Base-by-base conservation (phyloP, 257 asterid species). In the Buddleja alternifolia region DNA sequence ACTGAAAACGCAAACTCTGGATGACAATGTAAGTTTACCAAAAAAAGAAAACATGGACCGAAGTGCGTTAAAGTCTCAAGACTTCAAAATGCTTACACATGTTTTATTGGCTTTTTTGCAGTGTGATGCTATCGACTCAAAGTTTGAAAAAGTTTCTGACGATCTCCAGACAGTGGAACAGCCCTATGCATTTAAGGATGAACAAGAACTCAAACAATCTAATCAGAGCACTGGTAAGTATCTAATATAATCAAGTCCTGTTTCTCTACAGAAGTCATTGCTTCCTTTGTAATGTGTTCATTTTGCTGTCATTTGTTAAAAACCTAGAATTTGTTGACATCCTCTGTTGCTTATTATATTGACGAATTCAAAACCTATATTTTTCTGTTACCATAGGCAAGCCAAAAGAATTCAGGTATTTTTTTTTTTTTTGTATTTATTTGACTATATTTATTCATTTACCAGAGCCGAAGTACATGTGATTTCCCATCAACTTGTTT, bases 1-100 rank as follows among this genome's bases (percentile, higher is more conserved):
- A 41, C 58, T 77, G 60, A 65, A 23, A 68, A 17, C 37, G 17
- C 74, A 4, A 39, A 63, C 58, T 60, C 66, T 60, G 69, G 60
- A 72, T 73, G 80, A 77, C 68, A 67, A 24, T 10, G 95, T 89
- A 81, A 75, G 94, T 78, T 73, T 55, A 48, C 41, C 5, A 29
- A 29, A 29, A 29, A 55, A 16, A 37, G 5, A 36, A 34, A 50
- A 46, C 16, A 17, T 48, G 7, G 54, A 66, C 69, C 3, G 15
- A 57, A 42, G 45, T 11, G 11, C 10, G 40, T 46, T 16, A 46
- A 45, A 59, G 72, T 63, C 62, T n/a, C 20, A 48, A 16, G 44
- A 21, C 59, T 16, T 29, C 53, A 54, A 63, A 63, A 61, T 63
- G 50, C 53, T 75, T 45, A 78, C 46, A 36, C 56, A 29, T 58